A percentile compares a stretch with the other conserved stretches of the same genome.
Conservation (phyloP, 805 yeast genomes). For the Lachancea lanzarotensis region DNA sequence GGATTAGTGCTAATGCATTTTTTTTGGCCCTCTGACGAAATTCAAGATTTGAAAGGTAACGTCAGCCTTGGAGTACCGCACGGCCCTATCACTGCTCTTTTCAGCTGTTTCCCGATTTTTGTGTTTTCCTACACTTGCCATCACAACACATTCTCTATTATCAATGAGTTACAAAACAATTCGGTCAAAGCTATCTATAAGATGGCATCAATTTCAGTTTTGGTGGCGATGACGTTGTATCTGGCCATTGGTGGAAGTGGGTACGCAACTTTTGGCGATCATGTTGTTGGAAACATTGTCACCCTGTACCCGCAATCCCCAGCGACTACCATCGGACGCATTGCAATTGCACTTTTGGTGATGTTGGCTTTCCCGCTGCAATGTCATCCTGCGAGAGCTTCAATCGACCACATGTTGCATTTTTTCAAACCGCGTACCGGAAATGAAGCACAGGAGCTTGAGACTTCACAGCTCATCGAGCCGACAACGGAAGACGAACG, state of each 20-base stretch:
- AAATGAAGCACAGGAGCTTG: not conserved
- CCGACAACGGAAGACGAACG: constrained; percentile 12
- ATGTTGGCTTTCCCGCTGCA: constrained; percentile 82
- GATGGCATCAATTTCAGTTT: constrained; percentile 49
- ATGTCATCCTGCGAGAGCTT: constrained; percentile 84
- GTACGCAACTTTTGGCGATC: constrained; percentile 78
- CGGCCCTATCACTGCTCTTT: constrained; percentile 37
- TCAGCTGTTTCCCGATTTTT: constrained; percentile 80
- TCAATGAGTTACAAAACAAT: constrained; percentile 67
- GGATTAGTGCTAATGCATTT: constrained; percentile 69
- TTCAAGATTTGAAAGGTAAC: constrained; percentile 39
- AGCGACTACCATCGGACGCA: constrained; percentile 70
- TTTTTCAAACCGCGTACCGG: constrained; percentile 14
- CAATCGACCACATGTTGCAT: constrained; percentile 64
- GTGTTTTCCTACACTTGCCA: constrained; percentile 95
- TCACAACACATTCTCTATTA: constrained; percentile 85
- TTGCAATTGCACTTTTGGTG: constrained; percentile 75
- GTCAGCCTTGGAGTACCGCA: constrained; percentile 44
- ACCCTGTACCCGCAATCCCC: constrained; percentile 61
- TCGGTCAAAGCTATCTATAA: constrained; percentile 40
- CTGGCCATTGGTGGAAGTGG: constrained; percentile 73
- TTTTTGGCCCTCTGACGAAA: constrained; percentile 28
- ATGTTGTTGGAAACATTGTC: constrained; percentile 72
- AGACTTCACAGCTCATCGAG: constrained; percentile 7
- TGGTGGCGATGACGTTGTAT: constrained; percentile 56